phyloP scores from a whole-genome alignment of 805 yeast species.

The Monosporozyma servazzii region DNA sequence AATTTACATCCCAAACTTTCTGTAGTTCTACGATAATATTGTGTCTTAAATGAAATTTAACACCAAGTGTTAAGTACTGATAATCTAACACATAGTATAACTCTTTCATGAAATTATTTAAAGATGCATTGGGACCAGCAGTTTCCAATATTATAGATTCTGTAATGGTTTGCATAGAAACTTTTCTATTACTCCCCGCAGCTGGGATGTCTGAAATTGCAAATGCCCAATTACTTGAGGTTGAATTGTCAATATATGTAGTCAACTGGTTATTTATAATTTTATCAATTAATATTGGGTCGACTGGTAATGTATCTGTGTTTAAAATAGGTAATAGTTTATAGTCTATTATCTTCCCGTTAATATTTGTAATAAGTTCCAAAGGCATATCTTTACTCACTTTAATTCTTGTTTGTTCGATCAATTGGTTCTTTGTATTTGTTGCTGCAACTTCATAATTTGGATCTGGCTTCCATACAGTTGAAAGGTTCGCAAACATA shows the following conservation, averaged over 20 bases:
- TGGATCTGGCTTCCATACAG: slow-evolving; percentile 25
- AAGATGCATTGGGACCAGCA: slow-evolving; percentile 27
- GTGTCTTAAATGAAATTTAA: slow-evolving; percentile 20
- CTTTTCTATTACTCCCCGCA: slow-evolving; percentile 54
- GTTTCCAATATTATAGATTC: slow-evolving; percentile 36
- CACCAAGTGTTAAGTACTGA: slow-evolving; percentile 23
- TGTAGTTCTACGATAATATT: slow-evolving; percentile 23
- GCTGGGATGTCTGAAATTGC: slow-evolving; percentile 66
- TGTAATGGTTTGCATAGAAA: slow-evolving; percentile 56
- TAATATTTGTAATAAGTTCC: slow-evolving; percentile 1
- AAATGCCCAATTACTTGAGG: slow-evolving; percentile 42
- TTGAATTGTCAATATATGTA: neutral
- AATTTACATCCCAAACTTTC: slow-evolving; percentile 26
- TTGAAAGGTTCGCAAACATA: slow-evolving; percentile 19
- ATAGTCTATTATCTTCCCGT: slow-evolving; percentile 10
- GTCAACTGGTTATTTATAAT: neutral
- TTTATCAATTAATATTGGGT: slow-evolving; percentile 1
- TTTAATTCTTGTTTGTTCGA: slow-evolving; percentile 26
- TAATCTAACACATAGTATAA: slow-evolving; percentile 63
- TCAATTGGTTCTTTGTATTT: slow-evolving; percentile 25
- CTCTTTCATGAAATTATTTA: slow-evolving; percentile 39
- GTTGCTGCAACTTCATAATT: slow-evolving; percentile 18
- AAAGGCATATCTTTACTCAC: slow-evolving; percentile 20
- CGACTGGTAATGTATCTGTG: slow-evolving; percentile 12
- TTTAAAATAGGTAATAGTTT: slow-evolving; percentile 11